phyloP scores from a whole-genome alignment of 2,329 filamentous ascomycete genomes.

The Neonectria neomacrospora region DNA sequence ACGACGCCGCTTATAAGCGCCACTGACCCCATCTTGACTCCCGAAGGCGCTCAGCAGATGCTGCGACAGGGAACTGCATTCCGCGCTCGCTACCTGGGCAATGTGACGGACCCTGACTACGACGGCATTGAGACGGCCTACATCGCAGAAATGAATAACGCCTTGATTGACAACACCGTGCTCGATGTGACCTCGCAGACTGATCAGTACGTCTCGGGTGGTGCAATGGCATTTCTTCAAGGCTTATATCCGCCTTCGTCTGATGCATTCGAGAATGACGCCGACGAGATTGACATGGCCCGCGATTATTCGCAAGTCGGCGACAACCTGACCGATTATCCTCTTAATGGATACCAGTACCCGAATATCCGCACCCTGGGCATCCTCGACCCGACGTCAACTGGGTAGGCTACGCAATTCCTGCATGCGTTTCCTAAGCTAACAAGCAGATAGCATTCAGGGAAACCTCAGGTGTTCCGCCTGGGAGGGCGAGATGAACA shows the following conservation, averaged over 20 bases:
- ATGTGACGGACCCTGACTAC: conserved; percentile 39
- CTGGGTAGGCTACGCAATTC: conserved; percentile 54
- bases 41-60: conserved; percentile 65
- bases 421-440: conserved; percentile 15
- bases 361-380: conserved; percentile 71
- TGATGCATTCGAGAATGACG: conserved; percentile 42
- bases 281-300: conserved; percentile 54
- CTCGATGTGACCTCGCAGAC: conserved; percentile 55
- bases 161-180: conserved; percentile 62
- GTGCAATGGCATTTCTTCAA: conserved; percentile 83
- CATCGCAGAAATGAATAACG: conserved; percentile 55
- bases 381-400: conserved; percentile 55
- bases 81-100: conserved; percentile 60
- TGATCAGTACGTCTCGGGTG: conserved; percentile 66
- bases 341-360: conserved; percentile 83
- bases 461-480: conserved; percentile 53
- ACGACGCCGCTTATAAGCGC: conserved; percentile 55
- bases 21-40: conserved; percentile 56
- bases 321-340: conserved; percentile 67
- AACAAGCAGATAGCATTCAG: conserved; percentile 48
- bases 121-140: conserved; percentile 45
- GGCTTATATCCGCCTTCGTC: conserved; percentile 82
- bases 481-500: conserved; percentile 49
- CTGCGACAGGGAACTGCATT: conserved; percentile 60
- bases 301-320: conserved; percentile 47